Percentiles rank a stretch among this genome's conserved stretches.
phyloP scores from a whole-genome alignment of 2,329 filamentous ascomycete genomes.

The Hypoxylon sp. region DNA sequence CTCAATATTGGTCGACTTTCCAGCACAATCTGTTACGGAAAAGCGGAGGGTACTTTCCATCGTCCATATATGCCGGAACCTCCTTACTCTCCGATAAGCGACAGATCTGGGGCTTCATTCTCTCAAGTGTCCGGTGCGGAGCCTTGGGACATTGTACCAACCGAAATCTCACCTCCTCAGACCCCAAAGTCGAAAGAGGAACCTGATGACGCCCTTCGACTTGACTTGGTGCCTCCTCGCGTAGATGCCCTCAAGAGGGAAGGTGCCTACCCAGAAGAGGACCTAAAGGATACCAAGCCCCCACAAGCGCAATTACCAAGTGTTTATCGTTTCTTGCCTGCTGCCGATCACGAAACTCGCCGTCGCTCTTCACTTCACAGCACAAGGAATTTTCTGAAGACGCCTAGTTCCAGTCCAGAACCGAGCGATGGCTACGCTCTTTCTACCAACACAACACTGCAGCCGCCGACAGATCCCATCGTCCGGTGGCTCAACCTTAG shows the following conservation, averaged over 20 bases:
- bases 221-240: conserved; percentile 8
- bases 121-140: conserved; percentile 36
- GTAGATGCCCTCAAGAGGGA: conserved; percentile 25
- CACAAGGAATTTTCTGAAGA: conserved; percentile 2
- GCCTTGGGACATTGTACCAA: conserved; percentile 33
- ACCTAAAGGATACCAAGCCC: conserved; percentile 22
- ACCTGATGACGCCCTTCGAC: conserved; percentile 25
- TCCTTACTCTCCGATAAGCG: conserved; percentile 37
- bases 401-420: conserved; percentile 42
- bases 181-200: conserved; percentile 35
- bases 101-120: conserved; percentile 41
- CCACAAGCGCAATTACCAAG: conserved; percentile 36
- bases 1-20: conserved; percentile 17
- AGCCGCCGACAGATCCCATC: conserved; percentile 40
- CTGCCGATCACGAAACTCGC: not conserved
- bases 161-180: conserved; percentile 40
- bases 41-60: conserved; percentile 7
- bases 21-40: not conserved
- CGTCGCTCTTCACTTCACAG: not conserved
- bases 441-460: conserved; percentile 15
- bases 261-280: conserved; percentile 20
- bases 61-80: conserved; percentile 9
- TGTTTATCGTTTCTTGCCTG: conserved; percentile 25
- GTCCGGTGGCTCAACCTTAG: conserved; percentile 44
- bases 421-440: conserved; percentile 28